phyloP scores from a whole-genome alignment of 495 filamentous ascomycete species.

The Aspergillus taichungensis region DNA sequence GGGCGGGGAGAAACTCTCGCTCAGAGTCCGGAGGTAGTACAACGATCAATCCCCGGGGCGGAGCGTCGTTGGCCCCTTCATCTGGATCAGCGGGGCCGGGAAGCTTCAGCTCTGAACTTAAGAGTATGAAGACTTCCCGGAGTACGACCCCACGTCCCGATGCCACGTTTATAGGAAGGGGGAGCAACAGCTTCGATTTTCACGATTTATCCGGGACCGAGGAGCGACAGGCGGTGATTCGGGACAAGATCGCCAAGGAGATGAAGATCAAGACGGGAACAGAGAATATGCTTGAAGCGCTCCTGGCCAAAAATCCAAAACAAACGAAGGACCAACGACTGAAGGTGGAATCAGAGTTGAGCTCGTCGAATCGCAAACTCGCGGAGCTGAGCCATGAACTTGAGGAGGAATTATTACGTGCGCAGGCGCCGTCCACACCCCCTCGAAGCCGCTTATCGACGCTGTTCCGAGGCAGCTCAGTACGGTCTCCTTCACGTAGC shows the following conservation, averaged over 20 bases:
- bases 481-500: slow-evolving; percentile 58
- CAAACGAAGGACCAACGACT: slow-evolving; percentile 86
- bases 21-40: slow-evolving; percentile 53
- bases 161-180: slow-evolving; percentile 40
- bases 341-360: slow-evolving; percentile 83
- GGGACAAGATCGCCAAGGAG: slow-evolving; percentile 82
- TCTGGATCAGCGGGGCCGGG: slow-evolving; percentile 60
- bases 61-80: slow-evolving; percentile 52
- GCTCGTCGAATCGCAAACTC: slow-evolving; percentile 82
- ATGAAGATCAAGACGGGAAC: slow-evolving; percentile 96
- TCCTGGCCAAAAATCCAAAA: slow-evolving; percentile 91
- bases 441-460: slow-evolving; percentile 57
- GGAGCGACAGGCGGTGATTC: slow-evolving; percentile 61
- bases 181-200: slow-evolving; percentile 58
- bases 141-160: slow-evolving; percentile 63
- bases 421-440: slow-evolving; percentile 61
- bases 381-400: slow-evolving; percentile 73
- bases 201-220: slow-evolving; percentile 53
- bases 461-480: slow-evolving; percentile 54
- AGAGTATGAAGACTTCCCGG: slow-evolving; percentile 60
- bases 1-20: slow-evolving; percentile 34
- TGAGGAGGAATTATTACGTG: slow-evolving; percentile 57
- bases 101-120: slow-evolving; percentile 87
- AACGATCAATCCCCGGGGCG: slow-evolving; percentile 52
- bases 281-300: slow-evolving; percentile 91